These are phyloP conservation scores for Exophiala aquamarina DNA, from an alignment of 2,329 filamentous ascomycete species.

Conservation along the genomic window DNA sequence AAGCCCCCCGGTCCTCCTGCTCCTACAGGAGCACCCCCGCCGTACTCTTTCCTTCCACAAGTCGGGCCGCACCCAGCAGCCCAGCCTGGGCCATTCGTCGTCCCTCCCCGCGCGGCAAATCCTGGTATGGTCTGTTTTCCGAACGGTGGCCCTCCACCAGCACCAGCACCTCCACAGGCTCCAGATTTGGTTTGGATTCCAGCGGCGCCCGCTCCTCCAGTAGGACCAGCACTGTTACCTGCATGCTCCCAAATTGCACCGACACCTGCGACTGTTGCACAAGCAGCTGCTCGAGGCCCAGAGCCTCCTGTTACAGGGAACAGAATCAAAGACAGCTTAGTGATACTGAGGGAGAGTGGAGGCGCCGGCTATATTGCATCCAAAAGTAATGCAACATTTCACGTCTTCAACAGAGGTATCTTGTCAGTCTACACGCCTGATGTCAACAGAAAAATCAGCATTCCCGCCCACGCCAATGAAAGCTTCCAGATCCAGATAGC, in stretches of 20 bases:
- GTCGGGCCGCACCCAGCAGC: slow-evolving; percentile 1
- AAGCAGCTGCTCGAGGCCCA: slow-evolving; percentile 15
- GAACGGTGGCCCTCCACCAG: slow-evolving; percentile 12
- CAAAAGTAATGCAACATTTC: slow-evolving; percentile 28
- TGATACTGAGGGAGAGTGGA: slow-evolving; percentile 19
- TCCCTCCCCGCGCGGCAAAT: slow-evolving; percentile 17
- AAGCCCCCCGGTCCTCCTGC: slow-evolving; percentile 28
- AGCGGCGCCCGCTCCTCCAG: slow-evolving; percentile 10
- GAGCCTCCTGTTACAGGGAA: slow-evolving; percentile 26
- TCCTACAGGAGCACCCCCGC: slow-evolving; percentile 10
- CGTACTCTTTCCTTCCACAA: slow-evolving; percentile 9
- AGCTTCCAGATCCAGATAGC: slow-evolving; percentile 58
- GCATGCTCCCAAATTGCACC: slow-evolving; percentile 10
- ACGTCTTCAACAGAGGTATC: slow-evolving; percentile 39
- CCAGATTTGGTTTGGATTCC: slow-evolving; percentile 6
- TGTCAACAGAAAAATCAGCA: slow-evolving; percentile 37
- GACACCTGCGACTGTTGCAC: slow-evolving; percentile 10
- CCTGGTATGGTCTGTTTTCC: slow-evolving; percentile 22
- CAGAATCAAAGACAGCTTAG: slow-evolving; percentile 24
- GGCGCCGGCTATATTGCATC: slow-evolving; percentile 19
- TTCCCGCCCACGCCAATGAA: slow-evolving; percentile 49
- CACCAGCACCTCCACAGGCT: slow-evolving; percentile 12
- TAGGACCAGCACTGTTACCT: slow-evolving; percentile 4
- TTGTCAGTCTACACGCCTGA: slow-evolving; percentile 18
- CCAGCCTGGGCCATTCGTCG: slow-evolving; percentile 15